Evolutionary conservation across 2,329 filamentous ascomycete species (phyloP).

Genomic region (Corniculantispora saksenae): DNA sequence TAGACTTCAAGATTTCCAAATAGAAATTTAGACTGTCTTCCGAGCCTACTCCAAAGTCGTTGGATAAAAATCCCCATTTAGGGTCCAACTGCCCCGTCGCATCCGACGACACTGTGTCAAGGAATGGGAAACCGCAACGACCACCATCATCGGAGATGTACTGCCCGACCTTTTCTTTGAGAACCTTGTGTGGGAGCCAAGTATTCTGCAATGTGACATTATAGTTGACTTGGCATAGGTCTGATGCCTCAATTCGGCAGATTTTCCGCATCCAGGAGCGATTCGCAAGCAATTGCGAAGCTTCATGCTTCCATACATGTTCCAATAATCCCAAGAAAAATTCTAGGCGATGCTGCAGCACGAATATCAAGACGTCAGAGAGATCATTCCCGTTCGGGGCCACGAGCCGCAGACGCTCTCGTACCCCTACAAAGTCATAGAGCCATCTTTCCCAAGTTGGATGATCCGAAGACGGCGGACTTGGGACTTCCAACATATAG

Average conservation of each 20-base stretch:
- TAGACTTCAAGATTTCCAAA: background rate
- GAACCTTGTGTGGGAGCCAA: too few relatives aligned
- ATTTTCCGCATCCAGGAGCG: too few relatives aligned
- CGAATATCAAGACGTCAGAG: background rate
- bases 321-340: conserved; percentile 8
- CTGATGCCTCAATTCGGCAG: too few relatives aligned
- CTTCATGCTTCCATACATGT: conserved; percentile 10
- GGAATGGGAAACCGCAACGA: too few relatives aligned
- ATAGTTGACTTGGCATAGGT: too few relatives aligned
- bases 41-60: conserved; percentile 9
- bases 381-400: background rate
- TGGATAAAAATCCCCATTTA: conserved; percentile 15
- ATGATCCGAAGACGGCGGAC: background rate
- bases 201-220: too few relatives aligned
- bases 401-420: conserved; percentile 7
- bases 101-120: background rate
- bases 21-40: conserved; percentile 12
- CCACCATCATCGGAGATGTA: too few relatives aligned
- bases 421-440: conserved; percentile 11
- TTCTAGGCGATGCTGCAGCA: conserved; percentile 1
- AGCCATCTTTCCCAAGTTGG: conserved; percentile 15
- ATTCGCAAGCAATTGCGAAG: too few relatives aligned
- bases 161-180: too few relatives aligned
- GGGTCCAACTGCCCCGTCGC: background rate
- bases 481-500: background rate